phyloP scores from a whole-genome alignment of 1,139 yeast genomes.

The Diutina siamensis region DNA sequence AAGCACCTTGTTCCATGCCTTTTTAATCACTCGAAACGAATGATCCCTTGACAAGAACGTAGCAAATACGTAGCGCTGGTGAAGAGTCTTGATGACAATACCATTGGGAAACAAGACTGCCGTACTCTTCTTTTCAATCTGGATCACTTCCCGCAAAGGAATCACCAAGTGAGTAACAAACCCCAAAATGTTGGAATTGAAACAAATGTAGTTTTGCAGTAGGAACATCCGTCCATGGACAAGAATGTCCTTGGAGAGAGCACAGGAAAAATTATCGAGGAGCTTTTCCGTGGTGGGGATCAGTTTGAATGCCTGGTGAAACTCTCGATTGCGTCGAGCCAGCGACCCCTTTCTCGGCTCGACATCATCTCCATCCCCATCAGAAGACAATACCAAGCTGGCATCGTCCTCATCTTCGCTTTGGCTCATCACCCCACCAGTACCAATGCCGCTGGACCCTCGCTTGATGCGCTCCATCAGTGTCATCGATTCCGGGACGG shows the following conservation, averaged over 20 bases:
- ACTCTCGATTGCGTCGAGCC: conserved; percentile 32
- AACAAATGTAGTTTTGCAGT: conserved; percentile 47
- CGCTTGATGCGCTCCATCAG: conserved; percentile 2
- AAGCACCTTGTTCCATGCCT: conserved; percentile 45
- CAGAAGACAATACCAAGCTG: conserved; percentile 6
- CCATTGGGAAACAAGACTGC: conserved; percentile 72
- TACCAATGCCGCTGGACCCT: background rate
- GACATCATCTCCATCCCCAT: background rate
- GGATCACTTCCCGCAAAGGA: conserved; percentile 58
- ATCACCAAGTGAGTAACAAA: conserved; percentile 60
- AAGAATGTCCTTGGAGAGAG: conserved; percentile 56
- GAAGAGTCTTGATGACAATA: conserved; percentile 56
- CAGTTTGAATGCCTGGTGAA: conserved; percentile 49
- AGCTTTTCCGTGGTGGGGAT: conserved; percentile 42
- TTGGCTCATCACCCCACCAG: background rate
- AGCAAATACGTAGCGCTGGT: conserved; percentile 63
- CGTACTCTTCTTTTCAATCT: conserved; percentile 60
- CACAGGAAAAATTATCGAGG: conserved; percentile 61
- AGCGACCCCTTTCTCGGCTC: conserved; percentile 1
- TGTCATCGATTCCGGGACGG: background rate
- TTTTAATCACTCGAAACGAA: conserved; percentile 48
- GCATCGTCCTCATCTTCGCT: conserved; percentile 7
- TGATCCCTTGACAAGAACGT: conserved; percentile 59
- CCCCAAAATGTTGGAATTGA: conserved; percentile 64
- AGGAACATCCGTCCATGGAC: conserved; percentile 64